phyloP scores from a whole-genome alignment of 2,329 filamentous ascomycete species.

The Aspergillus phoenicis region DNA sequence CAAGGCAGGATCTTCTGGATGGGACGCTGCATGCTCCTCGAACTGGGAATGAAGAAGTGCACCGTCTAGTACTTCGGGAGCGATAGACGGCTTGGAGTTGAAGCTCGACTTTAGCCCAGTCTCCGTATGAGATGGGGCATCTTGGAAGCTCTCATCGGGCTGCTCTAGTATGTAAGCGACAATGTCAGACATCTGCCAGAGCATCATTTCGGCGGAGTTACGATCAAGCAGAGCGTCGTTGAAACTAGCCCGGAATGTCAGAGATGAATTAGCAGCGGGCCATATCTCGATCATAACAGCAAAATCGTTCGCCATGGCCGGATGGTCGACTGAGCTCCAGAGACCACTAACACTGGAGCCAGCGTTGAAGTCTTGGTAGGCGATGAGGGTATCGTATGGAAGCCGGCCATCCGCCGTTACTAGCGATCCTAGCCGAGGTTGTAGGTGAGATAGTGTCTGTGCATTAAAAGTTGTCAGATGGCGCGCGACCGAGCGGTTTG shows the following conservation, averaged over 20 bases:
- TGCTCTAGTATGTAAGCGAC: conserved; percentile 28
- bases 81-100: conserved; percentile 20
- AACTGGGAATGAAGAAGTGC: conserved; percentile 32
- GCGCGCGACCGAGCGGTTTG: conserved; percentile 27
- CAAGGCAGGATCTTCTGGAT: conserved; percentile 31
- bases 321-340: conserved; percentile 25
- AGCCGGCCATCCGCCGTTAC: conserved; percentile 28
- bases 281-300: conserved; percentile 37
- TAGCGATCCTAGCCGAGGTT: conserved; percentile 28
- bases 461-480: conserved; percentile 30
- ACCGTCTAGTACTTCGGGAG: conserved; percentile 16
- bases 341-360: conserved; percentile 16
- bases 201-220: conserved; percentile 28
- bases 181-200: conserved; percentile 31
- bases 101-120: conserved; percentile 23
- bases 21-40: conserved; percentile 28
- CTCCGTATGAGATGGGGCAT: conserved; percentile 17
- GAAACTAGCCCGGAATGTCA: conserved; percentile 34
- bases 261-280: conserved; percentile 24
- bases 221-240: conserved; percentile 29
- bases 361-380: conserved; percentile 37
- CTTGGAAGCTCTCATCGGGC: conserved; percentile 25
- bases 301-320: conserved; percentile 36
- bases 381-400: conserved; percentile 41
- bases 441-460: conserved; percentile 26